Evolutionary conservation across 2,329 filamentous ascomycete species (phyloP).

Genomic region (Rosellinia necatrix): DNA sequence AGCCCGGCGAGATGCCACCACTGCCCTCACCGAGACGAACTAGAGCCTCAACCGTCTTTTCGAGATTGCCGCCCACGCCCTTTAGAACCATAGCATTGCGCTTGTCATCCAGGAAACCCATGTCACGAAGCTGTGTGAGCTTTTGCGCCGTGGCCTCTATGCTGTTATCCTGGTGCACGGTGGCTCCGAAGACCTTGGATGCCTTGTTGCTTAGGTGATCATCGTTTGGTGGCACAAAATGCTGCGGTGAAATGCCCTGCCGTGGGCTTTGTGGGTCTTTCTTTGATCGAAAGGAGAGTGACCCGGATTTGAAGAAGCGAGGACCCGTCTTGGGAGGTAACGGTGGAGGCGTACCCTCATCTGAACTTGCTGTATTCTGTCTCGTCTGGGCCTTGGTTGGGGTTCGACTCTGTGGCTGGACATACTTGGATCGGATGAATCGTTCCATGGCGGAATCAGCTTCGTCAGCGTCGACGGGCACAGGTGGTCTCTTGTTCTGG

Average conservation of each 20-base stretch:
- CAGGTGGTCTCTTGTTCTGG: constrained; percentile 77
- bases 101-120: constrained; percentile 88
- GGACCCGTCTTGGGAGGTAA: constrained; percentile 68
- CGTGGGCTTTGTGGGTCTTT: constrained; percentile 48
- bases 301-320: constrained; percentile 61
- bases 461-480: constrained; percentile 90
- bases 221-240: constrained; percentile 42
- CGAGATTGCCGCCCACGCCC: constrained; percentile 81
- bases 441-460: constrained; percentile 93
- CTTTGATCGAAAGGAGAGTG: constrained; percentile 65
- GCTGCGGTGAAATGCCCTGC: constrained; percentile 43
- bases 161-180: constrained; percentile 57
- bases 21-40: constrained; percentile 78
- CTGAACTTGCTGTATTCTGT: constrained; percentile 53
- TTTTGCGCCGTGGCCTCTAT: constrained; percentile 73
- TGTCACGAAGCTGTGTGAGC: constrained; percentile 76
- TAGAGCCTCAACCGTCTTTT: constrained; percentile 83
- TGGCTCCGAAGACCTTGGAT: constrained; percentile 71
- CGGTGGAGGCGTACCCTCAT: constrained; percentile 64
- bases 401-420: constrained; percentile 55
- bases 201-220: constrained; percentile 61
- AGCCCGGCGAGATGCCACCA: constrained; percentile 45
- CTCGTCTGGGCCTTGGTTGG: constrained; percentile 43
- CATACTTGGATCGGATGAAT: constrained; percentile 94
- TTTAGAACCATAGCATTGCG: constrained; percentile 82